Conservation (phyloP, 2,329 filamentous ascomycete genomes). For the Alternaria novae-zelandiae region DNA sequence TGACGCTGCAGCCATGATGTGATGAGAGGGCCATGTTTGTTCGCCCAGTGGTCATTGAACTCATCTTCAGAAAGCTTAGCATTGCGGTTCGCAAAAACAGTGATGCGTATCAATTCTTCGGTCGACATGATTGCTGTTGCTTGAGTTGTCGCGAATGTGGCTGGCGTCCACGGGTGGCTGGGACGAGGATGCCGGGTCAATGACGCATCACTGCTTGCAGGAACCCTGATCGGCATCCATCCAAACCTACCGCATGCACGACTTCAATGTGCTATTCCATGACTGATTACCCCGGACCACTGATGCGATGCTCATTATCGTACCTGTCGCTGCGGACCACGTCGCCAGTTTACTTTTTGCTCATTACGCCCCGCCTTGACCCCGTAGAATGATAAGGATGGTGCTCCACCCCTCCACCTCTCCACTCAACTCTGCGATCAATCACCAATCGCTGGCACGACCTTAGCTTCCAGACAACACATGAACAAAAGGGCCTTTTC, state of each 20-base stretch:
- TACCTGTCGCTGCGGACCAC: not conserved
- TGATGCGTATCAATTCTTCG: slow-evolving; percentile 23
- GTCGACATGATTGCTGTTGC: not conserved
- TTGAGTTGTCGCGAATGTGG: not conserved
- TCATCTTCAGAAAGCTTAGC: slow-evolving; percentile 26
- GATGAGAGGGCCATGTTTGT: slow-evolving; percentile 31
- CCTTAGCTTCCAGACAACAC: not conserved
- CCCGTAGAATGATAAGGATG: not conserved
- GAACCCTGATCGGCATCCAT: not conserved
- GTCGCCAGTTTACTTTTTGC: not conserved
- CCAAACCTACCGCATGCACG: not conserved
- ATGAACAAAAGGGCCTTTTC: not conserved
- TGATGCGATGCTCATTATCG: too few species aligned
- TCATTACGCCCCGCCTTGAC: not conserved
- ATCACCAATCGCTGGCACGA: not conserved
- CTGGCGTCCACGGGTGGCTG: not conserved
- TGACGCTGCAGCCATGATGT: slow-evolving; percentile 27
- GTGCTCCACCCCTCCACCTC: not conserved
- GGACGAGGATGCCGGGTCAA: not conserved
- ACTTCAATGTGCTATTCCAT: not conserved
- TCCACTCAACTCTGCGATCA: not conserved
- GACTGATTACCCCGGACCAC: not conserved
- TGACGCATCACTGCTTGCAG: not conserved
- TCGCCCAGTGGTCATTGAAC: slow-evolving; percentile 31
- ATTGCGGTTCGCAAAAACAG: slow-evolving; percentile 31